Base-by-base conservation (phyloP, 2,329 filamentous ascomycete genomes). In the Microsporum audouinii region DNA sequence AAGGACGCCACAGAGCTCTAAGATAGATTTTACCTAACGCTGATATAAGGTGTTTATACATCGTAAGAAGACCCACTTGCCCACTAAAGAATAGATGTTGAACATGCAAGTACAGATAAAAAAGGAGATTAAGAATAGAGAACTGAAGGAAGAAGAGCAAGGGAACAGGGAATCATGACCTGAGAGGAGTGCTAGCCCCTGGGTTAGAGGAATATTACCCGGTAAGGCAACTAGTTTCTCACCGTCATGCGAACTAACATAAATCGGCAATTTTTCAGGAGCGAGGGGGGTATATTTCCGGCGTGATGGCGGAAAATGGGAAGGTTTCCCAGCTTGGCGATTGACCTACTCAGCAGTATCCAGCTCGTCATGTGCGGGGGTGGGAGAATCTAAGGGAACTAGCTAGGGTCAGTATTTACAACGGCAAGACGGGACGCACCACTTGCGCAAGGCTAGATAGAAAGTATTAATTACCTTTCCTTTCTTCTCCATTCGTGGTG, bases 321-420 rank as follows among this genome's bases (percentile, higher is more conserved):
- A 36, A 39, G 29, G 36, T 17, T 57, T 57, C 34, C 17, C 36
- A 57, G 41, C 39, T 57, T 57, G 51, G 51, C 31, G 51, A 55
- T 17, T 55, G 66, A 73, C 71, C 74, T 80, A 85, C 78, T 97
- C 94, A 70, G 91, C 92, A 71, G 94, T 91, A 75, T 99, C 94
- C 72, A 97, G 84, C 72, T 99, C 94, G 74, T 99, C 94, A 71
- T 96, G 90, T 68, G 85, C 87, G 65, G 89, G 86, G 65, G 89
- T 84, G 67, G 89, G 88, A 69, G 88, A 89, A 67, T 95, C 90
- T 69, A 87, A 78, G 72, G 83, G 73, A 68, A 75, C 77, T 76
- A 68, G 65, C 64, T 59, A 65, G 58, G 34, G 59, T 43, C n/a
- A 61, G 34, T 14, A 36, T 23, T 33, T n/a, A 34, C 31, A 27